phyloP scores from a whole-genome alignment of 306 rosid genomes.

The Casuarina glauca region DNA sequence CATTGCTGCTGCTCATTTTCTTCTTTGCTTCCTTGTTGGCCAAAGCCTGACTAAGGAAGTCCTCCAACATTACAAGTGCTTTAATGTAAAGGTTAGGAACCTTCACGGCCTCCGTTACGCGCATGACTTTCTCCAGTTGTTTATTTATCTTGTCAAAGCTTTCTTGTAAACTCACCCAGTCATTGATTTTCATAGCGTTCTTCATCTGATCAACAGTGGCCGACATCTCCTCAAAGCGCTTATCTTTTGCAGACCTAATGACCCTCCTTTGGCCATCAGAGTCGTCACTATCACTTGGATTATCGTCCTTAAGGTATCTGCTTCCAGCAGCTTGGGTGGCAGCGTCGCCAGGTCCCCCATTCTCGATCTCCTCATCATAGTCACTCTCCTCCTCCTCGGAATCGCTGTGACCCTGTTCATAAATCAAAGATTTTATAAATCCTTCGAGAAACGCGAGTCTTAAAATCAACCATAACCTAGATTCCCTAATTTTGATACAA shows the following conservation, averaged over 20 bases:
- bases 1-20: slow-evolving; percentile 98
- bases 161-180: slow-evolving; percentile 98
- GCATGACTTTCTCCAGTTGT: slow-evolving; percentile 97
- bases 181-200: slow-evolving; percentile 95
- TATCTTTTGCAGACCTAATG: slow-evolving; percentile 82
- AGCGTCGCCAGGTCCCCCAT: slow-evolving; percentile 36
- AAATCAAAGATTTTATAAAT: neutral
- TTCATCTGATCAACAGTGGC: slow-evolving; percentile 90
- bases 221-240: slow-evolving; percentile 86
- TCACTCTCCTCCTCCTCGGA: slow-evolving; percentile 80
- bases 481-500: neutral
- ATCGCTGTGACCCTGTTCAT: slow-evolving; percentile 66
- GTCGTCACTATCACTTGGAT: slow-evolving; percentile 72
- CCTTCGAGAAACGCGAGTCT: neutral
- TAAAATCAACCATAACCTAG: neutral
- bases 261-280: slow-evolving; percentile 66
- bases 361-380: slow-evolving; percentile 49
- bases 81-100: slow-evolving; percentile 76
- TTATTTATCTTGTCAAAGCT: slow-evolving; percentile 88
- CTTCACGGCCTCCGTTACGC: slow-evolving; percentile 80
- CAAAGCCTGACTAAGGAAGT: slow-evolving; percentile 79
- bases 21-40: slow-evolving; percentile 94
- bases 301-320: slow-evolving; percentile 35
- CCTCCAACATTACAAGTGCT: slow-evolving; percentile 91
- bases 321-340: slow-evolving; percentile 23